These are phyloP conservation scores for Castanopsis chinensis DNA, from an alignment of 306 rosid genomes.

Conservation along the genomic window DNA sequence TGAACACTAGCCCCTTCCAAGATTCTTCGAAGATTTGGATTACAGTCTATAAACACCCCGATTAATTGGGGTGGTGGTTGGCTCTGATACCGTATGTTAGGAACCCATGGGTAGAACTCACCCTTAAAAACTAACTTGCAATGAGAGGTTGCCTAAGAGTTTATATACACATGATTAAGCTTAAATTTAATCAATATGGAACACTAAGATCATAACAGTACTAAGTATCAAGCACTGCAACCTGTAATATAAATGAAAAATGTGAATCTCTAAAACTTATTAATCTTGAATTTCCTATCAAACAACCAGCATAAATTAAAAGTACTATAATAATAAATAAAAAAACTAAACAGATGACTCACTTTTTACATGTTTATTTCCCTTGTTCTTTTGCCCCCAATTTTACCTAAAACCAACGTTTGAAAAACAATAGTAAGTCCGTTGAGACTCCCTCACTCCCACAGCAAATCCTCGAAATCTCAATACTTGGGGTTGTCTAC, in stretches of 20 bases:
- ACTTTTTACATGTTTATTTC: too few species aligned
- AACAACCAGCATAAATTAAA: constrained; percentile 8
- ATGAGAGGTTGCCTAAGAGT: too few species aligned
- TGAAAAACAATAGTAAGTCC: not conserved
- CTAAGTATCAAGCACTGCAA: constrained; percentile 65
- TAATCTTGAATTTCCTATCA: constrained; percentile 16
- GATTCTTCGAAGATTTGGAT: constrained; percentile 48
- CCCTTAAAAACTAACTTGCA: too few species aligned
- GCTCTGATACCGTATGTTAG: too few species aligned
- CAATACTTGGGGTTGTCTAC: not conserved
- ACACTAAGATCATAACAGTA: constrained; percentile 1
- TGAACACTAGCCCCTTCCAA: constrained; percentile 43
- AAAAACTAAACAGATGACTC: constrained; percentile 19
- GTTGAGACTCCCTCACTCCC: not conserved
- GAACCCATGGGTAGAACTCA: too few species aligned
- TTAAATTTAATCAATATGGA: too few species aligned
- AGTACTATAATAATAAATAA: not conserved
- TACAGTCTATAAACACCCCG: constrained; percentile 31
- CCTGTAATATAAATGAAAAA: constrained; percentile 53
- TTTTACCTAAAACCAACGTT: not conserved
- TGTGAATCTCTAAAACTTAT: constrained; percentile 16
- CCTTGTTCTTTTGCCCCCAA: too few species aligned
- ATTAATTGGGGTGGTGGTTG: too few species aligned
- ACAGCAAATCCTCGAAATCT: not conserved
- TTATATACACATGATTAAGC: too few species aligned